phyloP scores from a whole-genome alignment of 2,329 filamentous ascomycete genomes.

The Fusarium algeriense region DNA sequence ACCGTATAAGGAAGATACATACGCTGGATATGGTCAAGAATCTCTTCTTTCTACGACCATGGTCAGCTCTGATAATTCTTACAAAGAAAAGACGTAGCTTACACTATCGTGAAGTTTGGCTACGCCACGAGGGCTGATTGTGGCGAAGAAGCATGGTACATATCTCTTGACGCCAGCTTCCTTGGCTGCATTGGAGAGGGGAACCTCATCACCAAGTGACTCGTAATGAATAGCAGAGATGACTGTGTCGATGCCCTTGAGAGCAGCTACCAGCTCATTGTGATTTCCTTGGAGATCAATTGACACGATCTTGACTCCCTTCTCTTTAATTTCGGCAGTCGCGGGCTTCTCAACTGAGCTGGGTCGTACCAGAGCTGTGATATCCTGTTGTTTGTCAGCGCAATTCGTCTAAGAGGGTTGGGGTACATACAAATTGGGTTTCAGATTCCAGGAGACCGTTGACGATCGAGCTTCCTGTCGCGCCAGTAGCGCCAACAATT shows the following conservation, averaged over 20 bases:
- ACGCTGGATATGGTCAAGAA: constrained; percentile 62
- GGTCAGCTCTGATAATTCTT: neutral
- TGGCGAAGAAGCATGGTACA: constrained; percentile 64
- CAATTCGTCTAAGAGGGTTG: neutral
- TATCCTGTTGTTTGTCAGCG: constrained; percentile 49
- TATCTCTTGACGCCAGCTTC: constrained; percentile 64
- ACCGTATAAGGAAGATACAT: constrained; percentile 64
- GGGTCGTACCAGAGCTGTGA: constrained; percentile 61
- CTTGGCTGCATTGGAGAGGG: constrained; percentile 62
- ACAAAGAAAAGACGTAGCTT: neutral
- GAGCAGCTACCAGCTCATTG: constrained; percentile 56
- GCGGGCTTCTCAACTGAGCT: constrained; percentile 61
- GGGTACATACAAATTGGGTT: constrained; percentile 43
- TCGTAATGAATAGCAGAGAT: constrained; percentile 51
- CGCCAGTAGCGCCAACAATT: constrained; percentile 58
- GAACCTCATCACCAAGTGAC: constrained; percentile 59
- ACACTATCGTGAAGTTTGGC: constrained; percentile 31
- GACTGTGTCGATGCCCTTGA: constrained; percentile 59
- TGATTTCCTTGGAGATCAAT: constrained; percentile 58
- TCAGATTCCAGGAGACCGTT: constrained; percentile 52
- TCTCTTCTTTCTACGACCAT: constrained; percentile 58
- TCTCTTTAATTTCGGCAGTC: constrained; percentile 54
- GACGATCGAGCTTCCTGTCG: constrained; percentile 56
- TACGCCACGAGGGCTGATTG: constrained; percentile 56
- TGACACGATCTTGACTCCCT: constrained; percentile 58